A percentile compares a stretch with the other conserved stretches of the same genome.
Conservation (phyloP, 2,329 filamentous ascomycete genomes). For the Neobulgaria alba region DNA sequence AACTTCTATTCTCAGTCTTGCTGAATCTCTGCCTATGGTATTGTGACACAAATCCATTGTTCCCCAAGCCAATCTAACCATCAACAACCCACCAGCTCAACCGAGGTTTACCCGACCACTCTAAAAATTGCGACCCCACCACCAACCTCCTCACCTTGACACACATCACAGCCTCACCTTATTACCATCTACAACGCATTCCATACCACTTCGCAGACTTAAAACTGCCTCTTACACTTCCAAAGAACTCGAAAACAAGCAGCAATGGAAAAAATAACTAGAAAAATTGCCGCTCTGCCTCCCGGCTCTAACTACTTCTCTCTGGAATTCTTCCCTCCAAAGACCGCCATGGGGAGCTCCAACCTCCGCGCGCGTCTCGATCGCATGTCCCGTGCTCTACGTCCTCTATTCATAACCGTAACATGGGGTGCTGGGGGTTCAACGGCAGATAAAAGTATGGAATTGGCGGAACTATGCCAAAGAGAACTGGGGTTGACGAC, state of each 20-base stretch:
- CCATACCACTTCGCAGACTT: too few species aligned
- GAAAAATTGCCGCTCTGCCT: slow-evolving; percentile 88
- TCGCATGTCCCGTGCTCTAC: slow-evolving; percentile 86
- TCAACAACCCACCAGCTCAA: too few species aligned
- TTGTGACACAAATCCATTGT: too few species aligned
- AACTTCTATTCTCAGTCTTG: too few species aligned
- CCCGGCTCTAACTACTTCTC: slow-evolving; percentile 81
- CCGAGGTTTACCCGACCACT: too few species aligned
- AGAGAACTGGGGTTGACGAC: slow-evolving; percentile 86
- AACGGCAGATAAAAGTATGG: slow-evolving; percentile 82
- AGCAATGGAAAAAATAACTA: slow-evolving; percentile 70
- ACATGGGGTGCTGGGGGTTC: slow-evolving; percentile 97
- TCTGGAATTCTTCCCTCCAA: slow-evolving; percentile 98
- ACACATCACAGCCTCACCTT: too few species aligned
- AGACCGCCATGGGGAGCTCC: slow-evolving; percentile 89
- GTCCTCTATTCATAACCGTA: slow-evolving; percentile 90
- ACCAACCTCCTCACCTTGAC: too few species aligned
- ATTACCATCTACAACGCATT: too few species aligned
- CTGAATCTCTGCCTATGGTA: too few species aligned
- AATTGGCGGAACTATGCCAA: slow-evolving; percentile 92
- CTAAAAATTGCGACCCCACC: too few species aligned
- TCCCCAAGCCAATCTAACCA: too few species aligned
- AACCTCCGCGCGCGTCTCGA: slow-evolving; percentile 90
- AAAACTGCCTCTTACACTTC: background rate
- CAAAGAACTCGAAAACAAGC: too few species aligned